Evolutionary conservation across 2,329 filamentous ascomycete genomes (phyloP).

Genomic region (Aulographum hederae): DNA sequence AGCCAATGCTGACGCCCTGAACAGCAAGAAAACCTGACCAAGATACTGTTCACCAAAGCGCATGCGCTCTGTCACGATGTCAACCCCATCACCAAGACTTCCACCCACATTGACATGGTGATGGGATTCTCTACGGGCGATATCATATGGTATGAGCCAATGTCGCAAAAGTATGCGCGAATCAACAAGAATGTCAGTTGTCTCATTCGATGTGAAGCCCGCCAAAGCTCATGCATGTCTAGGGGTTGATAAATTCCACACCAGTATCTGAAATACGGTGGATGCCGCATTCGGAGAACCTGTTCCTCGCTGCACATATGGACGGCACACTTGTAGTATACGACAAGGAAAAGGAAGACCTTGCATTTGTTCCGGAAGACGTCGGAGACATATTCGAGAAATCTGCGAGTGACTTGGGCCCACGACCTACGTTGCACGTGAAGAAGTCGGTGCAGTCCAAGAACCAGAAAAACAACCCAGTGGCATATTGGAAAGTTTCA

Average conservation of each 20-base stretch:
- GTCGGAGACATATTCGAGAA: constrained; percentile 15
- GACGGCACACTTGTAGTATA: constrained; percentile 86
- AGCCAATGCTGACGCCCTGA: too few relatives aligned
- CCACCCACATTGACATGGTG: constrained; percentile 70
- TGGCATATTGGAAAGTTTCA: constrained; percentile 81
- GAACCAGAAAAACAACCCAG: constrained; percentile 84
- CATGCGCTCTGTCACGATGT: constrained; percentile 91
- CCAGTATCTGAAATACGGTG: constrained; percentile 78
- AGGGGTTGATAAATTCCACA: constrained; percentile 74
- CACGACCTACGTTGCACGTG: constrained; percentile 47
- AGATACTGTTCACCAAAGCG: constrained; percentile 91
- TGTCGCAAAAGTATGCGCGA: constrained; percentile 86
- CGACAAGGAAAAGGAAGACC: constrained; percentile 92
- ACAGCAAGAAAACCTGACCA: constrained; percentile 76
- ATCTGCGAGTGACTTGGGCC: constrained; percentile 10
- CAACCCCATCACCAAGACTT: constrained; percentile 63
- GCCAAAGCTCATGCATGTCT: constrained; percentile 4
- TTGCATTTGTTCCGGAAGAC: constrained; percentile 53
- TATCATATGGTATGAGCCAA: constrained; percentile 96
- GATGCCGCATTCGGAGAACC: constrained; percentile 84
- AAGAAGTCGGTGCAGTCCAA: constrained; percentile 85
- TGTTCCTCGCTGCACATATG: constrained; percentile 83
- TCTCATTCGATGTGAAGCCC: neutral
- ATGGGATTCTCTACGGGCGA: constrained; percentile 95
- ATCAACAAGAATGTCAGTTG: constrained; percentile 75